phyloP scores from a whole-genome alignment of 805 yeast genomes.

The Vanderwaltozyma polyspora region DNA sequence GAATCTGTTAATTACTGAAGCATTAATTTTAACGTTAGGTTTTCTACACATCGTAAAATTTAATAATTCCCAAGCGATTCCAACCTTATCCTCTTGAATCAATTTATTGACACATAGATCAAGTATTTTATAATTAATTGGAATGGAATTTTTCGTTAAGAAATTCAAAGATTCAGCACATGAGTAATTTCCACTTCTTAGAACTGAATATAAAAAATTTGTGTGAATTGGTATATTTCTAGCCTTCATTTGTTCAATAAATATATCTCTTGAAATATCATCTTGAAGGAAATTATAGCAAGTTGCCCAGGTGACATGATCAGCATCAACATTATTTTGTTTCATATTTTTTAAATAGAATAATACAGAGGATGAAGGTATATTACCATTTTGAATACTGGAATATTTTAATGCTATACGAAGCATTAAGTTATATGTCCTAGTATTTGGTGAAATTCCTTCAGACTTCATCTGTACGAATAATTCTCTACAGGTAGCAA shows the following conservation, averaged over 20 bases:
- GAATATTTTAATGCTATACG: slow-evolving; percentile 21
- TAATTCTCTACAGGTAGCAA: slow-evolving; percentile 31
- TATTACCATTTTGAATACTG: slow-evolving; percentile 19
- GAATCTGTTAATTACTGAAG: slow-evolving; percentile 21
- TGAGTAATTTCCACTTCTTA: slow-evolving; percentile 13
- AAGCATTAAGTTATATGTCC: slow-evolving; percentile 31
- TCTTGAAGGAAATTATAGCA: slow-evolving; percentile 27
- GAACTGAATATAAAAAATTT: slow-evolving; percentile 17
- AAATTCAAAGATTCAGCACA: slow-evolving; percentile 16
- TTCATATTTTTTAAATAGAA: slow-evolving; percentile 27
- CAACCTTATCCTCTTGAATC: slow-evolving; percentile 19
- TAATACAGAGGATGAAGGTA: slow-evolving; percentile 19
- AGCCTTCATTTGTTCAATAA: slow-evolving; percentile 25
- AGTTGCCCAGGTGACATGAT: slow-evolving; percentile 30
- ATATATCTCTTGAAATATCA: slow-evolving; percentile 23
- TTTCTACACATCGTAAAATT: slow-evolving; percentile 9
- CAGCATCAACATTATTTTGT: slow-evolving; percentile 19
- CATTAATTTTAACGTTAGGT: slow-evolving; percentile 6
- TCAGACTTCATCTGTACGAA: slow-evolving; percentile 32
- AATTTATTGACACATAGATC: slow-evolving; percentile 20
- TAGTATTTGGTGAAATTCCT: slow-evolving; percentile 26
- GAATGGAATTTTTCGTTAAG: slow-evolving; percentile 16
- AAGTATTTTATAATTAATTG: slow-evolving; percentile 17
- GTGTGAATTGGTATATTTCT: slow-evolving; percentile 25
- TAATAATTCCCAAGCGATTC: slow-evolving; percentile 24